Conservation (phyloP, 1,284 basidiomycete genomes). For the Apiotrichum domesticum region DNA sequence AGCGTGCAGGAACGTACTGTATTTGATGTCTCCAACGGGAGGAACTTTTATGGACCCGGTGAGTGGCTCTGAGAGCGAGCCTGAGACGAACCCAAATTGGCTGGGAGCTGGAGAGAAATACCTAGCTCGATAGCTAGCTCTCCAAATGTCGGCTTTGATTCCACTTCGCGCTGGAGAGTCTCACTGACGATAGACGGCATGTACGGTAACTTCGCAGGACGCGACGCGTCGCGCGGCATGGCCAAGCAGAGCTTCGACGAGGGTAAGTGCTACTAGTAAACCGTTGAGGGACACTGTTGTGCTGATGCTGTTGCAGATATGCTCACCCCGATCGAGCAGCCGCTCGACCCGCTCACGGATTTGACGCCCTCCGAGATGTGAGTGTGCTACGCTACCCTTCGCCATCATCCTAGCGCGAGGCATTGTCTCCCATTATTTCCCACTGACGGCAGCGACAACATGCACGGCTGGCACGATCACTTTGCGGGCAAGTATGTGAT, state of each 20-base stretch:
- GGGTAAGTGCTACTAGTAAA: constrained; percentile 54
- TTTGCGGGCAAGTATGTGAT: constrained; percentile 81
- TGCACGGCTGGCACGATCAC: constrained; percentile 87
- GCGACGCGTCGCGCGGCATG: constrained; percentile 91
- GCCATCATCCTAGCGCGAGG: too few relatives aligned
- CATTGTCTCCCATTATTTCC: neutral
- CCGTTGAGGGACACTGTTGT: neutral
- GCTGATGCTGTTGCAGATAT: constrained; percentile 58
- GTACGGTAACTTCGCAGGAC: constrained; percentile 93
- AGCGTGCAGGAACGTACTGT: constrained; percentile 62
- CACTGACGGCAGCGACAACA: constrained; percentile 64
- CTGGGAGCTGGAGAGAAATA: too few relatives aligned
- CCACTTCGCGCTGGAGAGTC: too few relatives aligned
- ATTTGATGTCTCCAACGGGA: constrained; percentile 82
- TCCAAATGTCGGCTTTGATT: too few relatives aligned
- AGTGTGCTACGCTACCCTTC: constrained; percentile 36
- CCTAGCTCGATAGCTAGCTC: too few relatives aligned
- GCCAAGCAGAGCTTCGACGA: constrained; percentile 91
- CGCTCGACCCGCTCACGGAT: constrained; percentile 74
- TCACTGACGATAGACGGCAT: constrained; percentile 61
- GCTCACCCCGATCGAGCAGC: constrained; percentile 78
- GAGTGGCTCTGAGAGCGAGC: constrained; percentile 29
- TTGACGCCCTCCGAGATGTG: constrained; percentile 75
- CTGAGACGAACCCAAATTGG: too few relatives aligned
- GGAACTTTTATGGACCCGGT: constrained; percentile 91